These are phyloP conservation scores for Lasiodiplodia hormozganensis DNA, from an alignment of 2,329 filamentous ascomycete species.

Conservation along the genomic window DNA sequence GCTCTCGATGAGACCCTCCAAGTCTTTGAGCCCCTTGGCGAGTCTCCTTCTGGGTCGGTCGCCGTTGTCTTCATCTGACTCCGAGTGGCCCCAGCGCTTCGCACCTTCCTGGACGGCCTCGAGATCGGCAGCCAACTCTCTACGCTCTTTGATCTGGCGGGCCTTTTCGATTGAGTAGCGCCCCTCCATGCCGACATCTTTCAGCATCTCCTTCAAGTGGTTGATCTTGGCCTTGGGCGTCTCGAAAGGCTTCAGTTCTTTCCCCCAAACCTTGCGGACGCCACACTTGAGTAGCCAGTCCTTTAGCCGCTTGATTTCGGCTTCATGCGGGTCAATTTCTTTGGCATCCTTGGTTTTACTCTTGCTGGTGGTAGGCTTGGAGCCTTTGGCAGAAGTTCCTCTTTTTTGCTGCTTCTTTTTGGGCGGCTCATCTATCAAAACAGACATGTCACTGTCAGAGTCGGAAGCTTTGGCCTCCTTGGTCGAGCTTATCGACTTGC, in stretches of 20 bases:
- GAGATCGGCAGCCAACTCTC: slow-evolving; percentile 84
- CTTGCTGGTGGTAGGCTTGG: slow-evolving; percentile 30
- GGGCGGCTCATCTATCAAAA: slow-evolving; percentile 77
- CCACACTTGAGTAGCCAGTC: slow-evolving; percentile 88
- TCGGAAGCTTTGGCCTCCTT: slow-evolving; percentile 33
- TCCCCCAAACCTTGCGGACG: slow-evolving; percentile 88
- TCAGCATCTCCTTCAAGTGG: slow-evolving; percentile 80
- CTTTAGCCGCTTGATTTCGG: slow-evolving; percentile 88
- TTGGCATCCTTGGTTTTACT: slow-evolving; percentile 51
- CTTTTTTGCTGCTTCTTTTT: slow-evolving; percentile 58
- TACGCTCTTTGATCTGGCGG: slow-evolving; percentile 81
- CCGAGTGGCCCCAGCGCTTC: slow-evolving; percentile 71
- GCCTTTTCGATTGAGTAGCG: slow-evolving; percentile 87
- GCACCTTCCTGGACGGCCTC: slow-evolving; percentile 85
- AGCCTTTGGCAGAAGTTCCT: slow-evolving; percentile 38
- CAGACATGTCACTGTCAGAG: slow-evolving; percentile 72
- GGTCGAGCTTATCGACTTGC: neutral
- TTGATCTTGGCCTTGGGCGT: slow-evolving; percentile 80
- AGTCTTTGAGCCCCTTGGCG: slow-evolving; percentile 32
- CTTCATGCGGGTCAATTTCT: slow-evolving; percentile 67
- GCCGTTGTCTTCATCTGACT: slow-evolving; percentile 36
- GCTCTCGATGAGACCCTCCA: slow-evolving; percentile 32
- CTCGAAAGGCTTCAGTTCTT: slow-evolving; percentile 78
- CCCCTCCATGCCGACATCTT: slow-evolving; percentile 85
- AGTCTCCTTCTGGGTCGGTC: slow-evolving; percentile 33